Conservation (phyloP, 1,139 yeast species). For the Zygosaccharomyces sapae region DNA sequence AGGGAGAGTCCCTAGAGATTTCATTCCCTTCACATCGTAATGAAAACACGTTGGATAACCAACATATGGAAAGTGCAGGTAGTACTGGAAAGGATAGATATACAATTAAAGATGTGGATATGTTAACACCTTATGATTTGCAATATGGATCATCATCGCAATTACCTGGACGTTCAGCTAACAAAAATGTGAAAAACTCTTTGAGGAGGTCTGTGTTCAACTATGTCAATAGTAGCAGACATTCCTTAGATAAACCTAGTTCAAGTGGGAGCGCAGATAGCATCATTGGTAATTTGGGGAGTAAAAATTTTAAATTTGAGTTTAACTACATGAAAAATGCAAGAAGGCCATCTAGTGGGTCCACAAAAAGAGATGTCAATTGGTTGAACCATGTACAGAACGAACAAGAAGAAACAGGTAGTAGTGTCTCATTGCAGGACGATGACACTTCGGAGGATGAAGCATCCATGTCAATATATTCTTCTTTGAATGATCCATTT, state of each 20-base stretch:
- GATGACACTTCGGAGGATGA: conserved; percentile 37
- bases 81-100: conserved; percentile 23
- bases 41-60: conserved; percentile 8
- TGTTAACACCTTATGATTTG: conserved; percentile 22
- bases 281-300: conserved; percentile 27
- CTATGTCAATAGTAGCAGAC: conserved; percentile 19
- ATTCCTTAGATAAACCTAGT: conserved; percentile 11
- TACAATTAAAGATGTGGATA: conserved; percentile 28
- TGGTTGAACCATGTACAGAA: conserved; percentile 4
- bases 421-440: conserved; percentile 10
- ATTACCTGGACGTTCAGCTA: conserved; percentile 6
- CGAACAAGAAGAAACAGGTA: conserved; percentile 4
- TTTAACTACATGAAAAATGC: conserved; percentile 26
- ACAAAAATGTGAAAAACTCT: conserved; percentile 16
- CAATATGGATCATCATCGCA: conserved; percentile 10
- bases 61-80: conserved; percentile 8
- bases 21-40: conserved; percentile 40
- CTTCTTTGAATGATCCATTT: conserved; percentile 37
- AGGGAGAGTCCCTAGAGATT: conserved; percentile 75
- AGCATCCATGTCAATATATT: conserved; percentile 43
- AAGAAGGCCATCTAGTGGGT: conserved; percentile 8
- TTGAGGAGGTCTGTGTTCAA: conserved; percentile 26
- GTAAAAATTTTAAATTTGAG: conserved; percentile 33
- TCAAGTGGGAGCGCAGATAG: conserved; percentile 16
- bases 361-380: conserved; percentile 7